These are phyloP conservation scores for Gremmenia infestans DNA, from an alignment of 2,329 filamentous ascomycete species.

Conservation along the genomic window DNA sequence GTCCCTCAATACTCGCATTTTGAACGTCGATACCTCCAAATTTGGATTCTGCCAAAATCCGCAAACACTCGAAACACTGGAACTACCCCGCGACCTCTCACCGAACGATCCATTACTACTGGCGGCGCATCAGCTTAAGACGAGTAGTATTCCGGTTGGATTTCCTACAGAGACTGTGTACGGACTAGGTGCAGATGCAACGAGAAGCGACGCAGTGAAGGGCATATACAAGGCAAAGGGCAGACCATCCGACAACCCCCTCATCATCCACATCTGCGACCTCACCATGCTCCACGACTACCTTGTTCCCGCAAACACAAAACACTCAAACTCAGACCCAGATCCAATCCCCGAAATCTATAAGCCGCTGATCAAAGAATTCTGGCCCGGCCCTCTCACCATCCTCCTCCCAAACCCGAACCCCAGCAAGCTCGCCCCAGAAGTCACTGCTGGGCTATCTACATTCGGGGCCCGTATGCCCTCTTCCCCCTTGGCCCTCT, in stretches of 20 bases:
- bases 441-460: slow-evolving; percentile 79
- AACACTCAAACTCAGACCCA: slow-evolving; percentile 24
- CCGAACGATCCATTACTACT: slow-evolving; percentile 18
- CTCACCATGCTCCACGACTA: slow-evolving; percentile 38
- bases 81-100: slow-evolving; percentile 14
- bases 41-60: slow-evolving; percentile 24
- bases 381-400: slow-evolving; percentile 94
- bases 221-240: slow-evolving; percentile 94
- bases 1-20: slow-evolving; percentile 20
- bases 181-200: slow-evolving; percentile 93
- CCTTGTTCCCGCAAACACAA: slow-evolving; percentile 9
- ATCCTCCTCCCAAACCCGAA: slow-evolving; percentile 76
- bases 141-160: slow-evolving; percentile 60
- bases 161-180: slow-evolving; percentile 99
- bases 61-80: slow-evolving; percentile 26
- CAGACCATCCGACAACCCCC: slow-evolving; percentile 85
- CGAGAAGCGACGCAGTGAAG: slow-evolving; percentile 72
- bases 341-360: slow-evolving; percentile 46
- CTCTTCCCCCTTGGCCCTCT: slow-evolving; percentile 73
- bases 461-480: slow-evolving; percentile 94
- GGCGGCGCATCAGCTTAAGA: slow-evolving; percentile 26
- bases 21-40: slow-evolving; percentile 16
- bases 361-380: slow-evolving; percentile 67
- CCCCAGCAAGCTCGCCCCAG: slow-evolving; percentile 70
- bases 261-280: slow-evolving; percentile 89